Evolutionary conservation across 148 eudicot species (phyloP).

Genomic region (Salicornia ramosissima): DNA sequence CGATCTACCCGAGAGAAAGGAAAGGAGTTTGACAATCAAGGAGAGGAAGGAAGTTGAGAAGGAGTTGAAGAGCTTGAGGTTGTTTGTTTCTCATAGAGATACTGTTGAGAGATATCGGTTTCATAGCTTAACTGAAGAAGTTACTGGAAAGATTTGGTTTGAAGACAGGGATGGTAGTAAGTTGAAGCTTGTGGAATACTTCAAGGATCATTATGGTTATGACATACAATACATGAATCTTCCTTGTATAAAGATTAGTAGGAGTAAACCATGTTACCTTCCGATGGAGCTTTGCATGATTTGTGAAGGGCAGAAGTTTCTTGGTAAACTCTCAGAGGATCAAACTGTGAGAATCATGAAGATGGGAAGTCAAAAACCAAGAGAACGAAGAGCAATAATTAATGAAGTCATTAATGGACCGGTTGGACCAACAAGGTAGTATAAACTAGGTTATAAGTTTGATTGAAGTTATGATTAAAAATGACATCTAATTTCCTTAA

Average conservation of each 20-base stretch:
- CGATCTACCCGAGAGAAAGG: constrained; percentile 43
- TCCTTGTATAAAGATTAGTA: constrained; percentile 87
- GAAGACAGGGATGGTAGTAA: constrained; percentile 62
- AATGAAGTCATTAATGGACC: constrained; percentile 73
- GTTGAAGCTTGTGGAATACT: constrained; percentile 57
- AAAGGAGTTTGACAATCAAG: constrained; percentile 38
- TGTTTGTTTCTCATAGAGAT: constrained; percentile 88
- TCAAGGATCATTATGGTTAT: constrained; percentile 83
- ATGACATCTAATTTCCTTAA: neutral
- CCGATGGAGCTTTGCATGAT: constrained; percentile 96
- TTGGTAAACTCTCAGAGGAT: constrained; percentile 89
- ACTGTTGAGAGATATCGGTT: constrained; percentile 72
- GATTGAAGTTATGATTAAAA: neutral
- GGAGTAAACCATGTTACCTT: constrained; percentile 79
- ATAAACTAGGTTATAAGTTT: neutral
- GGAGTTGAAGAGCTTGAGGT: constrained; percentile 64
- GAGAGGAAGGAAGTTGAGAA: constrained; percentile 77
- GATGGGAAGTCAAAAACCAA: constrained; percentile 84
- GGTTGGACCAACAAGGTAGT: constrained; percentile 92
- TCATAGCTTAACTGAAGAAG: constrained; percentile 68
- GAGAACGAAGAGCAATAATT: constrained; percentile 68
- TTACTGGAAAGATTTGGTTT: constrained; percentile 72
- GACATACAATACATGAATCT: constrained; percentile 68
- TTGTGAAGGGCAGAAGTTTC: constrained; percentile 94
- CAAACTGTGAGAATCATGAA: constrained; percentile 77